These are phyloP conservation scores for Fusarium luffae DNA, from an alignment of 2,329 filamentous ascomycete genomes.

Conservation along the genomic window DNA sequence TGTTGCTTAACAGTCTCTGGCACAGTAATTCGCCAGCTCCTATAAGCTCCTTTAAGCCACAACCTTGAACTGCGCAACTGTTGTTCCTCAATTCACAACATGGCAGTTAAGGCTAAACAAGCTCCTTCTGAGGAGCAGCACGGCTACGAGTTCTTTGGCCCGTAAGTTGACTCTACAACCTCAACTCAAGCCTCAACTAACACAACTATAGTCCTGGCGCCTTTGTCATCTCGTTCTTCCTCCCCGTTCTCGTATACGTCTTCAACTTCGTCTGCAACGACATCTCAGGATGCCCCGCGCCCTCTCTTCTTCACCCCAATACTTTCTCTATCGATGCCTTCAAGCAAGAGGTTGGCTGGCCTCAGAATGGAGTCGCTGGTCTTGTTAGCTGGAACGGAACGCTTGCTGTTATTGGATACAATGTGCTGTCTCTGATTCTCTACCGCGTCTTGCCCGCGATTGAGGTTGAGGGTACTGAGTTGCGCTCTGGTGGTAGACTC, in stretches of 20 bases:
- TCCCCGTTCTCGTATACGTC: constrained; percentile 82
- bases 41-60: background rate
- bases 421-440: constrained; percentile 78
- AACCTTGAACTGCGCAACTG: background rate
- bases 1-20: background rate
- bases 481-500: constrained; percentile 77
- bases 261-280: constrained; percentile 93
- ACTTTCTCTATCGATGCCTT: constrained; percentile 77
- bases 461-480: constrained; percentile 74
- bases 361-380: constrained; percentile 73
- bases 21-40: background rate
- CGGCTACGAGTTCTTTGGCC: constrained; percentile 64
- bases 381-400: constrained; percentile 77
- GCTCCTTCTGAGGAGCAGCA: constrained; percentile 50
- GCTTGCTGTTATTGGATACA: constrained; percentile 80
- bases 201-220: constrained; percentile 73
- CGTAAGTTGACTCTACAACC: constrained; percentile 52
- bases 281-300: constrained; percentile 87
- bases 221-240: constrained; percentile 79
- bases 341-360: constrained; percentile 86
- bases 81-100: constrained; percentile 32
- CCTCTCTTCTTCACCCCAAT: constrained; percentile 78
- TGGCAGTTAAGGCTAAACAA: constrained; percentile 49
- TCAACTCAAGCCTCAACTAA: constrained; percentile 6
- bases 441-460: constrained; percentile 81